Evolutionary conservation across 768 basidiomycete genomes (phyloP), one percentile per base, ranked within the genome.

Genomic region (Mycena indigotica): DNA sequence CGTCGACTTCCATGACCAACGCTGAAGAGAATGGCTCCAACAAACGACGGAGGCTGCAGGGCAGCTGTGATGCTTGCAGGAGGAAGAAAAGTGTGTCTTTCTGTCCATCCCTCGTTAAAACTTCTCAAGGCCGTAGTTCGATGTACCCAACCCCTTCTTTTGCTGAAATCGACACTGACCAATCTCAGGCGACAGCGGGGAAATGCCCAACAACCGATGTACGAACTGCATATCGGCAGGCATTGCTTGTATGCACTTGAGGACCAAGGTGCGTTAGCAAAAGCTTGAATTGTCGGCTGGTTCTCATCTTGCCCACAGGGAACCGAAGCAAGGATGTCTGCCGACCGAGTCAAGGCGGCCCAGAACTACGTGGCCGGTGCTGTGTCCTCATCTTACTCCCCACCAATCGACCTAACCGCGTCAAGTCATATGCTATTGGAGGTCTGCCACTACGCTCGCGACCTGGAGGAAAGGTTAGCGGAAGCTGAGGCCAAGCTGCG

Each of bases 171-270:
- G 28, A n/a, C 1, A 25, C 28, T 49, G 1, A 50, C 28, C 5
- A 12, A 21, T 13, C 25, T 2, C 28, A 61, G 84, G 84, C 60
- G 82, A 89, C 57, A 88, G 86, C 62, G 80, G 82, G 23, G 79
- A 80, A 54, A 83, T 79, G 77, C 79, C 79, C 5, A 73, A 73
- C 2, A 81, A 81, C 35, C 69, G 72, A 50, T 88, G 86, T 62
- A 77, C 84, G 0, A 87, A 86, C 62, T 88, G 86, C 63, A 72
- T 76, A 0, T 64, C 73, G 1, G 78, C 75, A 32, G 73, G 72
- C 29, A 71, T 77, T 2, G 74, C 80, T 40, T 88, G 86, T 64
- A 83, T 79, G 2, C 86, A 87, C 62, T 77, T 79, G 57, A 79
- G 79, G 15, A 73, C 79, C n/a, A 85, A 85, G 75, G 85, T 84